Base-by-base conservation (phyloP, 192 early-diverging fungal genomes). In the Backusella circina region DNA sequence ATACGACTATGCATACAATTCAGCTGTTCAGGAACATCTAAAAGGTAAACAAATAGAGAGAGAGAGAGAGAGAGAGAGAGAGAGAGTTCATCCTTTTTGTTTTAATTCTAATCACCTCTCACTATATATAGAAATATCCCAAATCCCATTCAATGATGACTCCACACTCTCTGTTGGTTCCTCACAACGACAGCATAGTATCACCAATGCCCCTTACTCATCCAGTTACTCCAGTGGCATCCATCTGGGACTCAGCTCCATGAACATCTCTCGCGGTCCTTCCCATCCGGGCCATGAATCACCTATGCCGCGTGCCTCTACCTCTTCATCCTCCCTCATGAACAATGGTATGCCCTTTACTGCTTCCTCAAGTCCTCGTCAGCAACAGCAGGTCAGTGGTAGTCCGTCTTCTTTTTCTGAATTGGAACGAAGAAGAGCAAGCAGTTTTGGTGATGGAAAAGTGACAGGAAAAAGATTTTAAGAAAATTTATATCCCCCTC, bases 1-100 rank as follows among this genome's bases (percentile, higher is more conserved):
- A 7, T 36, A 64, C 23, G 79, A 81, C 54, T 77, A 77, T 73
- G 79, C 79, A 2, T 81, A 74, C 16, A 81, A 76, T 54, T 36
- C 65, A 35, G 44, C 75, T 31, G 64, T 81, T 0, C 38, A 77
- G 21, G 72, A 73, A 28, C 75, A 81, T 51, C 36, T 81, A 13
- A 76, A 71, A 73, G 75, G 79, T 81, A 37, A 65, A 15, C n/a
- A n/a, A 21, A 13, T 9, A 18, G 15, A 41, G 39, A 41, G 39
- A 41, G 15, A 41, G n/a, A n/a, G n/a, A n/a, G n/a, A n/a, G n/a
- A n/a, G n/a, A n/a, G n/a, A n/a, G n/a, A n/a, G n/a, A n/a, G n/a
- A n/a, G n/a, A n/a, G n/a, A n/a, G n/a, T n/a, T n/a, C n/a, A n/a
- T n/a, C n/a, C n/a, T n/a, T n/a, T n/a, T n/a, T n/a, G n/a, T n/a